Evolutionary conservation across 768 basidiomycete species (phyloP), one percentile per base, ranked within the genome.

Genomic region (Panaeolus cyanescens): DNA sequence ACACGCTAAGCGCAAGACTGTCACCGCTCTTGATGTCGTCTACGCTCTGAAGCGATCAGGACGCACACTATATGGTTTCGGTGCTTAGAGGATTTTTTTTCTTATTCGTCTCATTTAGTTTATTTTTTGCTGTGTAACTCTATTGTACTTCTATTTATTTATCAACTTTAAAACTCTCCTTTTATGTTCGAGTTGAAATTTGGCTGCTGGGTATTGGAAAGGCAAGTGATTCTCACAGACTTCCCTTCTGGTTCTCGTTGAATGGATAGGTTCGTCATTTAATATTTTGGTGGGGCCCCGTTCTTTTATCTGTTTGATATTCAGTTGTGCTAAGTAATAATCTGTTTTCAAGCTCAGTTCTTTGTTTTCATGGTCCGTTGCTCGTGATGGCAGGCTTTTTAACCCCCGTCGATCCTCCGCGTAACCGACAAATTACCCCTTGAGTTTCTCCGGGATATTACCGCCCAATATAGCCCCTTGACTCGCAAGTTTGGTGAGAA

Each of bases 1-100:
- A 77, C 96, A 98, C 77, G 95, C 96, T 33, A 98, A 98, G 80
- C 84, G 93, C 74, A 93, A 93, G 79, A 95, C 94, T 31, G 95
- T 97, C 56, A 97, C 95, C 55, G 95, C 96, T 2, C 91, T 98
- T 65, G 96, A 98, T 71, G 96, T 93, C 33, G 91, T 93, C 17
- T 93, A 93, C 67, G 91, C 92, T 9, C 84, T 93, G 58, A 93
- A 93, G 77, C 88, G 91, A 34, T 91, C 89, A 56, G 91, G 91
- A 30, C 88, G 94, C 67, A 96, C 93, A 5, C 86, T 96, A 32
- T 96, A 96, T 72, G 95, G 93, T 79, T 95, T 95, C 83, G 93
- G 93, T 75, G 92, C 90, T 78, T 94, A 85, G 80, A 72, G 58
- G 54, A 37, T 56, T 32, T 31, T 54, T 57, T 59, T 61, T 64